phyloP scores from a whole-genome alignment of 805 yeast species.

The Myxozyma nipponensis region DNA sequence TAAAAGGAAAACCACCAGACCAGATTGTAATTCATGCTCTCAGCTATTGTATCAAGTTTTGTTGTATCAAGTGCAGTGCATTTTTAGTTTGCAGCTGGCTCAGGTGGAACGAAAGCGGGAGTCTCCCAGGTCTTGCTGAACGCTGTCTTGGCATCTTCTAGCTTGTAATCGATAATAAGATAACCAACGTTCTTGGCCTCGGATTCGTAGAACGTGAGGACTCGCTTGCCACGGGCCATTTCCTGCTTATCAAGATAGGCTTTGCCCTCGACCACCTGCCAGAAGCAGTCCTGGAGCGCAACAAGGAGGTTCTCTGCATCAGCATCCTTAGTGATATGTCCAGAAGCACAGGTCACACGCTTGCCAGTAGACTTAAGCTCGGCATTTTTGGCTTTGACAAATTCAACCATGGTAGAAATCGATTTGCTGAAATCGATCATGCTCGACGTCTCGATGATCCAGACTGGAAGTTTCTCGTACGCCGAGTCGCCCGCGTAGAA shows the following conservation, averaged over 20 bases:
- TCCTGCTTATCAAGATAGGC: conserved; percentile 13
- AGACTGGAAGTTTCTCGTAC: conserved; percentile 24
- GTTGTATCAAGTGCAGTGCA: too few relatives aligned
- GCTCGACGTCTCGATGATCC: conserved; percentile 26
- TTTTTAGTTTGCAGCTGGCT: too few relatives aligned
- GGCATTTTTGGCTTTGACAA: conserved; percentile 16
- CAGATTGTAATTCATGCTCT: too few relatives aligned
- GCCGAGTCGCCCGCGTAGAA: conserved; percentile 26
- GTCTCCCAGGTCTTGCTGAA: conserved; percentile 20
- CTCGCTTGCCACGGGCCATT: conserved; percentile 17
- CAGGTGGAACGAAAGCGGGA: conserved; percentile 17
- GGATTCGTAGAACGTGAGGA: conserved; percentile 8
- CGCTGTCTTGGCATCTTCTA: conserved; percentile 21
- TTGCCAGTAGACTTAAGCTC: conserved; percentile 17
- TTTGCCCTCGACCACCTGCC: conserved; percentile 21
- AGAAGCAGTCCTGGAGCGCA: conserved; percentile 20
- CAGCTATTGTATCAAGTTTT: too few relatives aligned
- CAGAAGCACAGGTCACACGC: conserved; percentile 25
- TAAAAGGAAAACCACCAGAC: too few relatives aligned
- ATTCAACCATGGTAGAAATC: conserved; percentile 16
- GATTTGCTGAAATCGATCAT: conserved; percentile 18
- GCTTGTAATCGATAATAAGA: conserved; percentile 23
- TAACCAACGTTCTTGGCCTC: conserved; percentile 24
- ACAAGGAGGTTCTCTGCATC: conserved; percentile 19
- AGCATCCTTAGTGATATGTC: conserved; percentile 24